phyloP scores from a whole-genome alignment of 108 stramenopile genomes.

The Cyclotella choctawhatcheeana region DNA sequence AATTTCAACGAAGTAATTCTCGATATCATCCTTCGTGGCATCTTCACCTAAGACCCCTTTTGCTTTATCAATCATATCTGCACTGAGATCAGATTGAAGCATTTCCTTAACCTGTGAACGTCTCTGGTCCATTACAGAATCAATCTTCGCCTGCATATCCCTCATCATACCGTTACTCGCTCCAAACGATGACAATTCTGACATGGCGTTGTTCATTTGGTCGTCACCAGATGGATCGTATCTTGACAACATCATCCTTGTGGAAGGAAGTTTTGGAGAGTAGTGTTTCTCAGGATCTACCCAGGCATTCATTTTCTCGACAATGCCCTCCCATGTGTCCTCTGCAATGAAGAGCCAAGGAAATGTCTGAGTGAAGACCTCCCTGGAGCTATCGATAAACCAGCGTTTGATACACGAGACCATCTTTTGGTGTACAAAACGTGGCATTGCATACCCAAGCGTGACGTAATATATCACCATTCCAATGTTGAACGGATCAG shows the following conservation, averaged over 20 bases:
- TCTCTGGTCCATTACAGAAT: constrained; percentile 17
- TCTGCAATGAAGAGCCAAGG: constrained; percentile 18
- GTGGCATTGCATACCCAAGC: constrained; percentile 30
- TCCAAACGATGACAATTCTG: neutral
- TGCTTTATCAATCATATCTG: constrained; percentile 4
- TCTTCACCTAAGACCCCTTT: constrained; percentile 15
- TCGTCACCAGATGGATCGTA: constrained; percentile 11
- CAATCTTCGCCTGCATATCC: constrained; percentile 16
- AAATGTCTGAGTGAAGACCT: constrained; percentile 12
- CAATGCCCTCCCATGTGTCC: constrained; percentile 12
- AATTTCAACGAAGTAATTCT: neutral
- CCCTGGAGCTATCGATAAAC: constrained; percentile 18
- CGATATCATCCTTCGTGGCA: constrained; percentile 24
- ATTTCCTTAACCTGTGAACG: constrained; percentile 1
- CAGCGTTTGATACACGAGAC: constrained; percentile 18
- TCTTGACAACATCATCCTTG: neutral
- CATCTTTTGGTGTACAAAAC: constrained; percentile 14
- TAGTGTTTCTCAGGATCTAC: constrained; percentile 24
- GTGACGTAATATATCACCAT: constrained; percentile 16
- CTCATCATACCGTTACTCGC: constrained; percentile 12
- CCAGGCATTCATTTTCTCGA: constrained; percentile 23
- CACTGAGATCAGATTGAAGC: constrained; percentile 2
- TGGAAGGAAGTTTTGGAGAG: constrained; percentile 12
- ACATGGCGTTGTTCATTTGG: neutral
- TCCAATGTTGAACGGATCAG: constrained; percentile 21